phyloP scores from a whole-genome alignment of 441 rosid species.

The Dalechampia spathulata region DNA sequence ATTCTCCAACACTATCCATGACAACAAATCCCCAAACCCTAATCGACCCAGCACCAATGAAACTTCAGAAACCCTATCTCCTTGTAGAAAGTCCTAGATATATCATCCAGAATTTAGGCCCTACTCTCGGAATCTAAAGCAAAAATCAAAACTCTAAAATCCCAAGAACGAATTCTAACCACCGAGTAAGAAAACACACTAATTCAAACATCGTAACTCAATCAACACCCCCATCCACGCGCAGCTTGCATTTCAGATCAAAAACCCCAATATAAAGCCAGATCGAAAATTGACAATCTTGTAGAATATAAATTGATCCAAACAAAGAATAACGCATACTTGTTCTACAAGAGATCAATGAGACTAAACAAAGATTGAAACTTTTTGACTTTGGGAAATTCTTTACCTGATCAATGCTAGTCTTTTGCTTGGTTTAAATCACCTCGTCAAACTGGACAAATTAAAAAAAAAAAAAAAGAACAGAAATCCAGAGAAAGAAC shows the following conservation, averaged over 20 bases:
- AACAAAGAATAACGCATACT: neutral
- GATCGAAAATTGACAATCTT: slow-evolving; percentile 25
- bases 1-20: slow-evolving; percentile 37
- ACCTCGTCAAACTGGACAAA: slow-evolving; percentile 11
- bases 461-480: slow-evolving; percentile 1
- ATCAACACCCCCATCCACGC: slow-evolving; percentile 4
- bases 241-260: slow-evolving; percentile 9
- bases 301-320: neutral
- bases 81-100: slow-evolving; percentile 1
- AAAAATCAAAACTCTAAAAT: slow-evolving; percentile 16
- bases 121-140: slow-evolving; percentile 1
- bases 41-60: slow-evolving; percentile 6
- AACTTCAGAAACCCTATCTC: slow-evolving; percentile 5
- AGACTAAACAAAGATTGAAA: slow-evolving; percentile 10
- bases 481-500: slow-evolving; percentile 6
- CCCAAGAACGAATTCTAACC: slow-evolving; percentile 9
- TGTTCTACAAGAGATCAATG: neutral
- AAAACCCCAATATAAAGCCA: slow-evolving; percentile 15
- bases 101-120: slow-evolving; percentile 5
- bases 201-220: slow-evolving; percentile 11
- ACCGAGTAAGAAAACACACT: slow-evolving; percentile 18
- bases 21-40: slow-evolving; percentile 13
- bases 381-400: slow-evolving; percentile 5
- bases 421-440: neutral
- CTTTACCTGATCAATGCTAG: slow-evolving; percentile 13